Evolutionary conservation across 1,284 basidiomycete genomes (phyloP), one percentile per base, ranked within the genome.

Genomic region (Sphaerobolus stellatus): DNA sequence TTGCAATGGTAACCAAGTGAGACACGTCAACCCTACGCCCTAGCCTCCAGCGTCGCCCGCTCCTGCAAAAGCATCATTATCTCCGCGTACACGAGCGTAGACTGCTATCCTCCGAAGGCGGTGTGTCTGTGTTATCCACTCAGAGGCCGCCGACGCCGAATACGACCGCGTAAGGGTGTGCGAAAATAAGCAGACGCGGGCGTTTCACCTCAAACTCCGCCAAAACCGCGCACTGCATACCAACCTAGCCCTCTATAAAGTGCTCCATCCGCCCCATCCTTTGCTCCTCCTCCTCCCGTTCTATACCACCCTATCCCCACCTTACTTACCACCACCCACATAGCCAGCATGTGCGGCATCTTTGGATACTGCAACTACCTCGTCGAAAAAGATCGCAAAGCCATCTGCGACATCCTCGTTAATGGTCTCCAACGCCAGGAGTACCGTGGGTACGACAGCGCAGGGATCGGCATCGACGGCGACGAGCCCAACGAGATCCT

Each of bases 401-500:
- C 92, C 64, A 82, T 98, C 64, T 87, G 97, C 62, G 94, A 99
- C 65, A 87, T 94, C 58, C 86, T 99, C 55, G 86, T 88, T 70
- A 92, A 90, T 61, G 97, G 95, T 63, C 89, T 99, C 58, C 87
- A 92, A 48, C 88, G 97, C 59, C 88, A 98, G 66, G 97, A 99
- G 71, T 99, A 99, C 76, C 90, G 97, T 70, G 95, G 97, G 49
- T 98, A 99, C 71, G 97, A 99, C 73, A 94, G 91, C 66, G 97
- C 97, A 11, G 94, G 95, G 70, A 83, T 99, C 60, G 92, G 91
- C 61, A 84, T 98, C 64, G 97, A 99, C 68, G 96, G 95, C 33
- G 95, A 99, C 79, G 84, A 86, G 63, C 77, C 86, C 5, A 84
- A 84, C 46, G 80, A 86, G 53, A 79, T 92, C 56, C 66, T 92